These are phyloP conservation scores for Polytrichum commune DNA, from an alignment of 225 moss, liverwort and hornwort species.

Conservation along the genomic window DNA sequence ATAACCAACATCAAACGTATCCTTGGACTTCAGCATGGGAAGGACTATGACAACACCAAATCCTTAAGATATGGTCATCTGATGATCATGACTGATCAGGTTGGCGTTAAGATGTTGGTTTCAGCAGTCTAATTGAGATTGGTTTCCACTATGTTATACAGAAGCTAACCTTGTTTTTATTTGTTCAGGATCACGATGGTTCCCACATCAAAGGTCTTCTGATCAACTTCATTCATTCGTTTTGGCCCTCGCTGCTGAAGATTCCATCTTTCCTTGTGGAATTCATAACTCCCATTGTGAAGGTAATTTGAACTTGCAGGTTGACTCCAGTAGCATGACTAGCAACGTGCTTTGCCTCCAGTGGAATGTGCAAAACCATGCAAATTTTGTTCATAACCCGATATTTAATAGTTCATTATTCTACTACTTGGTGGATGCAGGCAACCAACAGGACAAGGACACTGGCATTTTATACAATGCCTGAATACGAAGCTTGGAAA, in stretches of 20 bases:
- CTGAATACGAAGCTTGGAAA: slow-evolving; percentile 94
- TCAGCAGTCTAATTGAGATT: too few relatives aligned
- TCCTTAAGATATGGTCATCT: slow-evolving; percentile 88
- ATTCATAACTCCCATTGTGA: slow-evolving; percentile 97
- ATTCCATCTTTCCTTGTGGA: slow-evolving; percentile 81
- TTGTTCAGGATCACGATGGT: slow-evolving; percentile 86
- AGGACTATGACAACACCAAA: slow-evolving; percentile 82
- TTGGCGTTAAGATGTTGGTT: slow-evolving; percentile 10
- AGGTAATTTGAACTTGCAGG: slow-evolving; percentile 38
- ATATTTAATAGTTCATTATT: too few relatives aligned
- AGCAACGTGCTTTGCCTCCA: too few relatives aligned
- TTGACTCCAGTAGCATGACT: too few relatives aligned
- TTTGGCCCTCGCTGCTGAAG: slow-evolving; percentile 93
- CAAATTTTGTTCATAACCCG: too few relatives aligned
- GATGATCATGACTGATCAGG: slow-evolving; percentile 99
- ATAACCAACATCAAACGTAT: slow-evolving; percentile 93
- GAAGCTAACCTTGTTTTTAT: background rate
- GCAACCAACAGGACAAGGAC: slow-evolving; percentile 67
- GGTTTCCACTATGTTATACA: too few relatives aligned
- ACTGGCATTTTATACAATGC: slow-evolving; percentile 90
- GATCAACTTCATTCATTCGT: slow-evolving; percentile 96
- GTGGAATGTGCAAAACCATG: too few relatives aligned
- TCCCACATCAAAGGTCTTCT: slow-evolving; percentile 95
- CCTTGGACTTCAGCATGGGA: slow-evolving; percentile 95
- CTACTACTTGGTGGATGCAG: slow-evolving; percentile 21